Conservation (phyloP, 2,329 filamentous ascomycete genomes). For the Trichophyton simii region DNA sequence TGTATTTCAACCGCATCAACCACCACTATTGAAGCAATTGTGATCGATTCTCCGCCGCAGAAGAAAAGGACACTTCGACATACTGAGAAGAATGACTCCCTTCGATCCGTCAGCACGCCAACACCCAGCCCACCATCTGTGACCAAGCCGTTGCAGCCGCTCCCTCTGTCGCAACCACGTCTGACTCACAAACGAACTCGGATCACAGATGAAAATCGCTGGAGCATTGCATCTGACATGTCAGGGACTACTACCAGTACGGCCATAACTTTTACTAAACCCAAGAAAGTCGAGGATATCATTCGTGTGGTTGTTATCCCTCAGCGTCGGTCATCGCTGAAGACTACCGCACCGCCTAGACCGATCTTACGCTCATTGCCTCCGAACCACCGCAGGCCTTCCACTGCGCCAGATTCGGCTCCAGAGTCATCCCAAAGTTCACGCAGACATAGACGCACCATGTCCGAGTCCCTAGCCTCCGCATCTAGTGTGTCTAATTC, state of each 20-base stretch:
- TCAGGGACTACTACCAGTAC: constrained; percentile 22
- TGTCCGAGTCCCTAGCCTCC: constrained; percentile 29
- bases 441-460: constrained; percentile 23
- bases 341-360: constrained; percentile 27
- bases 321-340: constrained; percentile 34
- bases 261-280: constrained; percentile 3
- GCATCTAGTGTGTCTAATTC: constrained; percentile 4
- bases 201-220: constrained; percentile 37
- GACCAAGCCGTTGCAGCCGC: background rate
- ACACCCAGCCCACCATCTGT: background rate
- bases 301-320: constrained; percentile 39
- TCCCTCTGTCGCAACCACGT: constrained; percentile 23
- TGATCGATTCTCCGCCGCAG: constrained; percentile 39
- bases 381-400: constrained; percentile 26
- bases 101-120: constrained; percentile 38
- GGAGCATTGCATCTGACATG: constrained; percentile 32
- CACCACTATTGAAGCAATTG: constrained; percentile 45
- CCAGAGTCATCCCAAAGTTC: constrained; percentile 22
- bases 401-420: constrained; percentile 24
- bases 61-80: constrained; percentile 39
- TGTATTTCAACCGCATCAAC: constrained; percentile 42
- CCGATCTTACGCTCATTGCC: constrained; percentile 21
- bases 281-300: constrained; percentile 26
- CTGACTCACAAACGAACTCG: constrained; percentile 40
- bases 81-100: constrained; percentile 40